These are phyloP conservation scores for Chlamydomonas incerta DNA, from an alignment of 139 green algal genomes.

Conservation along the genomic window DNA sequence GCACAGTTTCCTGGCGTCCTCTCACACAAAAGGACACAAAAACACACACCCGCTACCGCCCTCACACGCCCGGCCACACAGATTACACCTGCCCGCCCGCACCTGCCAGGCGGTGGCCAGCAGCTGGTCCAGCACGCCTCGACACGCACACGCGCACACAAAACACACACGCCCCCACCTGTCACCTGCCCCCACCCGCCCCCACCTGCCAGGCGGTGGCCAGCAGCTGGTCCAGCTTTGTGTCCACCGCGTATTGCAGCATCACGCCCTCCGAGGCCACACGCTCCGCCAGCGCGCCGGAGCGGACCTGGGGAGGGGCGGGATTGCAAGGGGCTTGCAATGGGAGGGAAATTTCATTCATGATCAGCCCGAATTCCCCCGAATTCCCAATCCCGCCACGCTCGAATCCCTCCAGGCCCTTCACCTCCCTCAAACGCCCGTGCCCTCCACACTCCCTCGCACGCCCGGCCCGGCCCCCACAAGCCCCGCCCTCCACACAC, in stretches of 20 bases:
- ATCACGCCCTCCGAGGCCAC: slow-evolving; percentile 61
- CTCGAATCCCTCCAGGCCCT: no score
- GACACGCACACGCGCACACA: no score
- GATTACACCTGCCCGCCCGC: background rate
- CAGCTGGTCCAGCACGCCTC: slow-evolving; percentile 60
- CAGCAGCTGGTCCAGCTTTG: slow-evolving; percentile 57
- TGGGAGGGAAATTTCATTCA: background rate
- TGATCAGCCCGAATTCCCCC: no score
- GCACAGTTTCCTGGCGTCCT: no score
- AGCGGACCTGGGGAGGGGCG: slow-evolving; percentile 44
- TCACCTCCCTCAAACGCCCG: no score
- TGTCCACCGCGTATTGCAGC: slow-evolving; percentile 67
- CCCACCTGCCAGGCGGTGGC: slow-evolving; percentile 13
- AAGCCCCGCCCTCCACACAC: background rate
- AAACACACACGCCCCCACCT: no score
- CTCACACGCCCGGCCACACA: no score
- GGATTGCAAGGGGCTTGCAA: background rate
- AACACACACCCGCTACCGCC: no score
- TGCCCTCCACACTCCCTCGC: no score
- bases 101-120: slow-evolving; percentile 29
- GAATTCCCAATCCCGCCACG: no score
- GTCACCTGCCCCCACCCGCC: background rate
- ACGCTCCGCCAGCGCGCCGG: slow-evolving; percentile 55
- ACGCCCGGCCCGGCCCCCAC: no score
- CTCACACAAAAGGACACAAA: no score